Conservation (phyloP, 495 filamentous ascomycete species). For the Penicillium cataractarum region DNA sequence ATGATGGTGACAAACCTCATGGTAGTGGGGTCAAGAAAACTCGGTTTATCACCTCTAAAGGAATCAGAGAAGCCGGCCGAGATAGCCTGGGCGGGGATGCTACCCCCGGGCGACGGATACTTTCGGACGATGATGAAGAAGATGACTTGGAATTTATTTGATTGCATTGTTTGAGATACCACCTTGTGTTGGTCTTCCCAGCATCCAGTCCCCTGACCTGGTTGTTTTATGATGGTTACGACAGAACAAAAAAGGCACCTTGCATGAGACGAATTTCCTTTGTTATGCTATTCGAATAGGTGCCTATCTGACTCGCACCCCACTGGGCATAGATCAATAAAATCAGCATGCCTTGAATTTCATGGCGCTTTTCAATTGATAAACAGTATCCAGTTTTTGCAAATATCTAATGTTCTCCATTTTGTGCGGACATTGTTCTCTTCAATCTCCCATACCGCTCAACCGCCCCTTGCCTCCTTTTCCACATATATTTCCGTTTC, state of each 20-base stretch:
- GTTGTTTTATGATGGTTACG: slow-evolving; percentile 19
- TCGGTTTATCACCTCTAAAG: slow-evolving; percentile 75
- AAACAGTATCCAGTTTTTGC: not conserved
- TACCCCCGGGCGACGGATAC: slow-evolving; percentile 30
- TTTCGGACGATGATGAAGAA: slow-evolving; percentile 48
- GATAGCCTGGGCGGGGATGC: slow-evolving; percentile 66
- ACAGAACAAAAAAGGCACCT: slow-evolving; percentile 15
- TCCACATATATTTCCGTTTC: not conserved
- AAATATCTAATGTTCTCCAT: no score
- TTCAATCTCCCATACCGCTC: not conserved
- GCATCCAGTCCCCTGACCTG: not conserved
- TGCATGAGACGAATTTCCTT: slow-evolving; percentile 20
- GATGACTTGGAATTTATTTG: slow-evolving; percentile 60
- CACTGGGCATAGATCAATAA: not conserved
- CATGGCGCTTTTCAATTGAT: not conserved
- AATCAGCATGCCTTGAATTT: not conserved
- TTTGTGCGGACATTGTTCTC: not conserved
- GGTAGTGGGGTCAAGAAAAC: slow-evolving; percentile 69
- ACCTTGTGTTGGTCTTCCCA: not conserved
- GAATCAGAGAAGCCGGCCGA: slow-evolving; percentile 74
- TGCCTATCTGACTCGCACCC: not conserved
- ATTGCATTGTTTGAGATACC: slow-evolving; percentile 10
- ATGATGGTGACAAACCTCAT: slow-evolving; percentile 39
- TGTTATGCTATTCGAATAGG: slow-evolving; percentile 10
- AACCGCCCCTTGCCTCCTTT: not conserved